A percentile compares a stretch with the other conserved stretches of the same genome.
These are phyloP conservation scores for Melampsora americana DNA, from an alignment of 1,284 basidiomycete genomes.

Conservation along the genomic window DNA sequence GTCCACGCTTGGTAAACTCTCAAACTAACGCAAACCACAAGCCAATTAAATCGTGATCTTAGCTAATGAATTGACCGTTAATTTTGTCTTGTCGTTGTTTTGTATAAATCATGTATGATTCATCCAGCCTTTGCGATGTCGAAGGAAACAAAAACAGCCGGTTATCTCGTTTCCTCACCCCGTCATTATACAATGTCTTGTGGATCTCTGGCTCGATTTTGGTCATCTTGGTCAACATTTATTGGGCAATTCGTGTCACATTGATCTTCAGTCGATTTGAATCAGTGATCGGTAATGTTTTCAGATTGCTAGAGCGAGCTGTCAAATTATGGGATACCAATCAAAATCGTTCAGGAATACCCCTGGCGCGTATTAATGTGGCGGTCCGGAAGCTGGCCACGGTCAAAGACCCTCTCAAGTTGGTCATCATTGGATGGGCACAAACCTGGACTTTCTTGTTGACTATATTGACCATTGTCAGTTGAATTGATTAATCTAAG, in stretches of 20 bases:
- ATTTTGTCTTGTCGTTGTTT: too few relatives aligned
- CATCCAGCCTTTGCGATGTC: too few relatives aligned
- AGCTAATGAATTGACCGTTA: too few relatives aligned
- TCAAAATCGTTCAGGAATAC: background rate
- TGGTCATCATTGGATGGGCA: background rate
- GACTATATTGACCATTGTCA: background rate
- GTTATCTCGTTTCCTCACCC: background rate
- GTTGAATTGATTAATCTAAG: background rate
- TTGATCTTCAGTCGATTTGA: background rate
- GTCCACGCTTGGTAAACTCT: too few relatives aligned
- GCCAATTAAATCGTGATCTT: too few relatives aligned
- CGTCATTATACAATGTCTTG: background rate
- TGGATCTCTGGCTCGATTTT: background rate
- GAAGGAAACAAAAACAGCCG: too few relatives aligned
- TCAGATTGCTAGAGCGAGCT: background rate
- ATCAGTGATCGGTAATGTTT: background rate
- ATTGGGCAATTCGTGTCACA: background rate
- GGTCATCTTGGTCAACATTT: background rate
- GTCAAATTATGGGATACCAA: background rate
- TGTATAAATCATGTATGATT: too few relatives aligned
- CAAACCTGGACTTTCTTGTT: background rate
- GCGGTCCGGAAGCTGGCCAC: background rate
- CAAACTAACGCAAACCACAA: too few relatives aligned
- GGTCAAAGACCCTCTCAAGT: background rate
- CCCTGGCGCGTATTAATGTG: background rate